phyloP scores from a whole-genome alignment of 257 asterid genomes.

The Handroanthus guayacan region DNA sequence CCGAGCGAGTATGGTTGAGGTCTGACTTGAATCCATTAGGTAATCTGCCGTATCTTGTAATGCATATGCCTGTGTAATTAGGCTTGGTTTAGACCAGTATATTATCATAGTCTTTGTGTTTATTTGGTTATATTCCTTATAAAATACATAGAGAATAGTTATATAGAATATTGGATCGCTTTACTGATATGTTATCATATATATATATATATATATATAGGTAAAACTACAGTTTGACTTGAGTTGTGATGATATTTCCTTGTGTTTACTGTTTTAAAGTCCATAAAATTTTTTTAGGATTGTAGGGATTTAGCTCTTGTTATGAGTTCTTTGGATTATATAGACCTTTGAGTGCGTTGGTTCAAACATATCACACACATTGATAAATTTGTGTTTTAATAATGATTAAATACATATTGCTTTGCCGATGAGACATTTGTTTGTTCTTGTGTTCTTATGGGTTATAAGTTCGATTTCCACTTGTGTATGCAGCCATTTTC shows the following conservation, averaged over 20 bases:
- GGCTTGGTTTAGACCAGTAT: constrained; percentile 32
- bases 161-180: constrained; percentile 9
- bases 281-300: neutral
- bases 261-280: constrained; percentile 4
- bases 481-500: too few species aligned
- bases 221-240: constrained; percentile 40
- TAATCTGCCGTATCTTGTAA: constrained; percentile 28
- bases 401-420: too few species aligned
- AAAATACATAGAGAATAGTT: constrained; percentile 35
- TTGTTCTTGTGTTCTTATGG: too few species aligned
- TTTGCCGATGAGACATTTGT: too few species aligned
- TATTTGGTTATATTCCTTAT: constrained; percentile 34
- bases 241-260: neutral
- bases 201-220: neutral
- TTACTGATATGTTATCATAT: constrained; percentile 12
- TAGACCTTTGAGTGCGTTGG: neutral
- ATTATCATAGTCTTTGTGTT: constrained; percentile 20
- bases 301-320: neutral
- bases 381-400: too few species aligned
- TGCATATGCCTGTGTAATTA: neutral
- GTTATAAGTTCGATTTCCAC: too few species aligned
- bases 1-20: neutral
- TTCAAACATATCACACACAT: too few species aligned
- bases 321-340: neutral
- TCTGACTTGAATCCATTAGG: constrained; percentile 16